Conservation (phyloP, 192 early-diverging fungal species). For the Globomyces pollinis-pini region DNA sequence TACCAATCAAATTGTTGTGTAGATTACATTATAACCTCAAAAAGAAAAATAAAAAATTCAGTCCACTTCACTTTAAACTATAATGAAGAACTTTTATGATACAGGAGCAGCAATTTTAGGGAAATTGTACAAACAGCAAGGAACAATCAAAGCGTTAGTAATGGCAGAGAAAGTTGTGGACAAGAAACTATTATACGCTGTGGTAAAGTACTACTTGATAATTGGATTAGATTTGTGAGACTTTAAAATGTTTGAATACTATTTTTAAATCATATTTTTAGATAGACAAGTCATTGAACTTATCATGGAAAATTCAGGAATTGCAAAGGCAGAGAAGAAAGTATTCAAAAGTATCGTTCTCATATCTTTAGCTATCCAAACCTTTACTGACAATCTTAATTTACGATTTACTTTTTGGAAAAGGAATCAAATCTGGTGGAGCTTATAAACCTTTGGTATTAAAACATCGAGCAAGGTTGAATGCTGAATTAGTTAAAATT, state of each 20-base stretch:
- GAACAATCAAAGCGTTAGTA: constrained; percentile 68
- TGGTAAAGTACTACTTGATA: no score
- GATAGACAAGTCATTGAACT: constrained; percentile 23
- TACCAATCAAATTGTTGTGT: no score
- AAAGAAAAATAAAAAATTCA: no score
- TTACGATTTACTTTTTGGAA: constrained; percentile 81
- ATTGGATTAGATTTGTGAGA: constrained; percentile 93
- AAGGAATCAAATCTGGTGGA: constrained; percentile 38
- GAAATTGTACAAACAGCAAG: constrained; percentile 58
- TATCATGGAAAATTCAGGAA: constrained; percentile 16
- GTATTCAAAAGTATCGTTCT: no score
- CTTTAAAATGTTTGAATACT: no score
- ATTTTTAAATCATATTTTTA: no score
- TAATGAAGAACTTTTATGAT: not conserved
- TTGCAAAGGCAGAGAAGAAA: constrained; percentile 23
- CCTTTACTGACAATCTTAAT: constrained; percentile 44
- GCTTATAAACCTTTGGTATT: constrained; percentile 57
- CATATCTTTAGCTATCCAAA: constrained; percentile 11
- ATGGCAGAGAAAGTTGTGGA: constrained; percentile 23
- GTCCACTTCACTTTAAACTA: no score
- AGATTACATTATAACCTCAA: no score
- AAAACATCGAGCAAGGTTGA: constrained; percentile 60
- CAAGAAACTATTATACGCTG: constrained; percentile 81
- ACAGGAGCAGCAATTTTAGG: constrained; percentile 50
- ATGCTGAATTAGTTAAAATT: constrained; percentile 67